A percentile compares a stretch with the other conserved stretches of the same genome.
These are phyloP conservation scores for Noccaea caerulescens DNA, from an alignment of 345 rosid genomes.

Conservation along the genomic window DNA sequence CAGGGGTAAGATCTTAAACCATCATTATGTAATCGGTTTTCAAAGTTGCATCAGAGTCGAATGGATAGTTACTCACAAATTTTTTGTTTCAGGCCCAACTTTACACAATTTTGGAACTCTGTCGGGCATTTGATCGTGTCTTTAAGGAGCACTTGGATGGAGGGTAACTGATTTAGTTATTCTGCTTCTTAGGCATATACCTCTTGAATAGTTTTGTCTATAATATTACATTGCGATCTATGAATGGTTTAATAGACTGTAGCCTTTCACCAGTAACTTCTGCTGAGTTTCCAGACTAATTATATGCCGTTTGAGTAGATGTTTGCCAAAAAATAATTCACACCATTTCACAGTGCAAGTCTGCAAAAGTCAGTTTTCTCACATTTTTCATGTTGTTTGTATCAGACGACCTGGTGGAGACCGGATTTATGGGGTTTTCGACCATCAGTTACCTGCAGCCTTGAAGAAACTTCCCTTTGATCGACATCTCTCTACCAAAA, in stretches of 20 bases:
- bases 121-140: slow-evolving; percentile 97
- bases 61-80: slow-evolving; percentile 27
- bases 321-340: background rate
- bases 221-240: background rate
- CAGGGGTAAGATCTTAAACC: slow-evolving; percentile 76
- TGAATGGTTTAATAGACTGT: background rate
- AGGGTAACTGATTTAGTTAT: slow-evolving; percentile 64
- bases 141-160: slow-evolving; percentile 99
- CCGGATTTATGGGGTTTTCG: slow-evolving; percentile 94
- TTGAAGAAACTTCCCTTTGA: slow-evolving; percentile 98
- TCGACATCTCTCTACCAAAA: slow-evolving; percentile 88
- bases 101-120: slow-evolving; percentile 90
- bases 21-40: background rate
- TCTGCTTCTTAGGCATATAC: slow-evolving; percentile 5
- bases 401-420: slow-evolving; percentile 98
- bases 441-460: slow-evolving; percentile 97
- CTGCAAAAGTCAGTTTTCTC: background rate
- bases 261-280: slow-evolving; percentile 8
- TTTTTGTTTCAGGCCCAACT: slow-evolving; percentile 75
- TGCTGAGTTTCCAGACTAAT: slow-evolving; percentile 16
- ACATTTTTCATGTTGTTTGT: slow-evolving; percentile 20
- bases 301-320: slow-evolving; percentile 7
- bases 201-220: background rate
- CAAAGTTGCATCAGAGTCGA: background rate
- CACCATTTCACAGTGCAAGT: background rate